phyloP scores from a whole-genome alignment of 768 basidiomycete species.

The Pulveroboletus sp. region DNA sequence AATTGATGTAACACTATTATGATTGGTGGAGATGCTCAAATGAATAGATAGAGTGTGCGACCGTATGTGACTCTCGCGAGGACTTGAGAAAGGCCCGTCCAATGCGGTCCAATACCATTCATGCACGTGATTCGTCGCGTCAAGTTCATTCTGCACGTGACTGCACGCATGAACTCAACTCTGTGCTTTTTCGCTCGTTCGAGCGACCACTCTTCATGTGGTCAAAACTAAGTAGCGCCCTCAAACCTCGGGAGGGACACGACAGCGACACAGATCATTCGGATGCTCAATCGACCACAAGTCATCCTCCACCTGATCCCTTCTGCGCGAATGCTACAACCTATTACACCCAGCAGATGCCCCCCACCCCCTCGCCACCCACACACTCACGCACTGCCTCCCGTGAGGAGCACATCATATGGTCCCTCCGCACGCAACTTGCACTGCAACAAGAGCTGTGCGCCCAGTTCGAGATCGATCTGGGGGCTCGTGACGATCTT shows the following conservation, averaged over 20 bases:
- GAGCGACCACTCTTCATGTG: constrained; percentile 40
- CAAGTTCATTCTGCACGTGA: constrained; percentile 29
- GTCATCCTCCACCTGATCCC: constrained; percentile 56
- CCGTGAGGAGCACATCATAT: constrained; percentile 66
- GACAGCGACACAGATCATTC: constrained; percentile 19
- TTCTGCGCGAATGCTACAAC: constrained; percentile 70
- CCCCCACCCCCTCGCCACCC: constrained; percentile 55
- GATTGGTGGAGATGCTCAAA: constrained; percentile 3
- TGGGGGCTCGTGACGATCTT: constrained; percentile 68
- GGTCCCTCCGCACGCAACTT: constrained; percentile 70
- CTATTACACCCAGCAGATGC: constrained; percentile 73
- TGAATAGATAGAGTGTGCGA: constrained; percentile 1
- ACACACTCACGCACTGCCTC: constrained; percentile 56
- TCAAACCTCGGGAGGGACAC: constrained; percentile 39
- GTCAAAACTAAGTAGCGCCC: constrained; percentile 55
- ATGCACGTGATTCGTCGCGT: constrained; percentile 26
- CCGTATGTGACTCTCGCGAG: not conserved
- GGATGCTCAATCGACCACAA: constrained; percentile 24
- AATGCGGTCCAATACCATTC: too few relatives aligned
- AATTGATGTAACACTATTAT: not conserved
- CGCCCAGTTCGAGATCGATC: constrained; percentile 71
- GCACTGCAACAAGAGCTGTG: constrained; percentile 71
- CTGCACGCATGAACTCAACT: not conserved
- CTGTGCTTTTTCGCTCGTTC: not conserved
- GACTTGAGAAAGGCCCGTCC: not conserved